These are phyloP conservation scores for Pyrenula massariospora DNA, from an alignment of 495 filamentous ascomycete species.

Conservation along the genomic window DNA sequence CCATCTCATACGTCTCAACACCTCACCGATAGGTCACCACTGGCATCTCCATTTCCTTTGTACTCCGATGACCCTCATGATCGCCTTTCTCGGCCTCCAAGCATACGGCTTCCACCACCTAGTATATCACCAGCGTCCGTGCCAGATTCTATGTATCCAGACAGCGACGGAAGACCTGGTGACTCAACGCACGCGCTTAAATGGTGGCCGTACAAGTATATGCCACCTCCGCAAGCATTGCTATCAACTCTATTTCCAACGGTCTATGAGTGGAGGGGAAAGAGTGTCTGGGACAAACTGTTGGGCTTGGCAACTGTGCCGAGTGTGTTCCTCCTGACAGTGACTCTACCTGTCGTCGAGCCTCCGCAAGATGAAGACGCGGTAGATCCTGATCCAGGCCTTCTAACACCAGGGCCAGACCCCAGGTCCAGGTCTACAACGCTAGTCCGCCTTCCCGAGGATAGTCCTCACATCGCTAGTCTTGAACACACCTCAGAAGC, in stretches of 20 bases:
- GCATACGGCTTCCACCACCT: conserved; percentile 37
- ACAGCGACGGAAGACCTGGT: conserved; percentile 11
- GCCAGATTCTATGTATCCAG: conserved; percentile 16
- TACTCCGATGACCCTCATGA: conserved; percentile 29
- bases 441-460: conserved; percentile 27
- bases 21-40: conserved; percentile 13
- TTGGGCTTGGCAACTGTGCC: conserved; percentile 73
- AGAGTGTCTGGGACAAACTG: conserved; percentile 62
- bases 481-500: not conserved
- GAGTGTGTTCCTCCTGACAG: conserved; percentile 79
- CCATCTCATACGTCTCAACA: not conserved
- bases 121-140: conserved; percentile 37
- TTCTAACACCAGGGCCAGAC: conserved; percentile 23
- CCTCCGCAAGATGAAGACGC: conserved; percentile 38
- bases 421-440: conserved; percentile 13
- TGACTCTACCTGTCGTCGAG: conserved; percentile 89
- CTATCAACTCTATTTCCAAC: conserved; percentile 78
- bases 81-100: conserved; percentile 30
- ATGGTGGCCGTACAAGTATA: conserved; percentile 67
- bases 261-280: conserved; percentile 64
- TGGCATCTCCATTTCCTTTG: conserved; percentile 36
- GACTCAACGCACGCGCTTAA: conserved; percentile 14
- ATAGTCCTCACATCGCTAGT: conserved; percentile 24
- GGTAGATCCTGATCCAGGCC: conserved; percentile 22
- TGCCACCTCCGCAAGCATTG: conserved; percentile 60